phyloP scores from a whole-genome alignment of 2,329 filamentous ascomycete genomes.

The Acephala macrosclerotiorum region DNA sequence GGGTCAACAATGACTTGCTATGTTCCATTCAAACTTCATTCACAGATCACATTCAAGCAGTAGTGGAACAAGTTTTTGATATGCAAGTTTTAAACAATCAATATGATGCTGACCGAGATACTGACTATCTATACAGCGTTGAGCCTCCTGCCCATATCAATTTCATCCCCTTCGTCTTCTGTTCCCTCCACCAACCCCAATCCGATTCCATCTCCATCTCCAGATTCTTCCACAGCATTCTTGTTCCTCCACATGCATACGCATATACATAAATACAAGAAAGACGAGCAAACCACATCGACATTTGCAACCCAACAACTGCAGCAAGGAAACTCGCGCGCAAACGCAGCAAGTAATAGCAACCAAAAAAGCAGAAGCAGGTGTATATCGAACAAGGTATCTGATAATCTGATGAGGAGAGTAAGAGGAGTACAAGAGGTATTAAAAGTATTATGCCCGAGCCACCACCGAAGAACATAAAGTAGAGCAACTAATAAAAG shows the following conservation, averaged over 20 bases:
- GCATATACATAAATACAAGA: conserved; percentile 33
- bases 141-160: conserved; percentile 18
- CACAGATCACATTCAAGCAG: background rate
- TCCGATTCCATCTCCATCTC: conserved; percentile 12
- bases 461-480: conserved; percentile 17
- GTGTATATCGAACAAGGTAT: conserved; percentile 68
- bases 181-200: conserved; percentile 2
- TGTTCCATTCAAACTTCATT: no score
- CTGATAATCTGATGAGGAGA: conserved; percentile 47
- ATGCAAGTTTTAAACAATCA: conserved; percentile 24
- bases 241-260: conserved; percentile 24
- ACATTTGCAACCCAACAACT: conserved; percentile 8
- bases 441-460: conserved; percentile 35
- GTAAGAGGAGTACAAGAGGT: conserved; percentile 39
- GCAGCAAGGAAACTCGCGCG: conserved; percentile 27
- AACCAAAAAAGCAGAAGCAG: conserved; percentile 26
- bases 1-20: no score
- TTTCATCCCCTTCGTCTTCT: conserved; percentile 12
- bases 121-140: conserved; percentile 25
- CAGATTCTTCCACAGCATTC: conserved; percentile 10
- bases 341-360: conserved; percentile 24
- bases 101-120: conserved; percentile 23
- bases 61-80: background rate
- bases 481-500: conserved; percentile 36
- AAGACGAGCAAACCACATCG: conserved; percentile 12